phyloP scores from a whole-genome alignment of 108 stramenopile genomes.

The Cylindrotheca fusiformis region DNA sequence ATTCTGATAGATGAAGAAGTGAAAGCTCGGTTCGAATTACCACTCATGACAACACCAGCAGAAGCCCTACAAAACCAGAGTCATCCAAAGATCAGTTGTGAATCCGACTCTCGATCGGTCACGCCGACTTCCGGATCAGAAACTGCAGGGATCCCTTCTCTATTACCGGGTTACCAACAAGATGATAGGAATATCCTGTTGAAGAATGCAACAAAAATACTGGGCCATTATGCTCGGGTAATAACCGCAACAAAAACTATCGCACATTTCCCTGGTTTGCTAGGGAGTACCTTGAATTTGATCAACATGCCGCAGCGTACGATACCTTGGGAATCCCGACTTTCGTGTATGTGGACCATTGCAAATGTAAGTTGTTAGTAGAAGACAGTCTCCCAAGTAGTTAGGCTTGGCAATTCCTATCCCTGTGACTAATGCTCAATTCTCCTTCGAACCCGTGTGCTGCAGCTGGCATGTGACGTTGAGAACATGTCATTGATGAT shows the following conservation, averaged over 20 bases:
- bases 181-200: slow-evolving; percentile 36
- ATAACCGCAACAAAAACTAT: slow-evolving; percentile 39
- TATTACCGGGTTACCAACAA: no score
- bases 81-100: no score
- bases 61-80: no score
- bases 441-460: no score
- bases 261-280: slow-evolving; percentile 49
- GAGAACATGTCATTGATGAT: slow-evolving; percentile 74
- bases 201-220: slow-evolving; percentile 41
- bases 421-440: no score
- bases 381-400: no score
- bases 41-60: no score
- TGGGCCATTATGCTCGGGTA: slow-evolving; percentile 68
- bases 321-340: slow-evolving; percentile 46
- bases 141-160: no score
- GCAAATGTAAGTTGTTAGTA: no score
- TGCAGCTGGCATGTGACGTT: slow-evolving; percentile 63
- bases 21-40: slow-evolving; percentile 7
- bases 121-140: no score
- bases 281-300: slow-evolving; percentile 30
- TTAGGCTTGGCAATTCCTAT: no score
- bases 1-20: slow-evolving; percentile 37
- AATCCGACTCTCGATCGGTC: no score
- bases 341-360: slow-evolving; percentile 58
- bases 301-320: slow-evolving; percentile 30